Evolutionary conservation across 2,329 filamentous ascomycete species (phyloP).

Genomic region (Fusarium irregulare): DNA sequence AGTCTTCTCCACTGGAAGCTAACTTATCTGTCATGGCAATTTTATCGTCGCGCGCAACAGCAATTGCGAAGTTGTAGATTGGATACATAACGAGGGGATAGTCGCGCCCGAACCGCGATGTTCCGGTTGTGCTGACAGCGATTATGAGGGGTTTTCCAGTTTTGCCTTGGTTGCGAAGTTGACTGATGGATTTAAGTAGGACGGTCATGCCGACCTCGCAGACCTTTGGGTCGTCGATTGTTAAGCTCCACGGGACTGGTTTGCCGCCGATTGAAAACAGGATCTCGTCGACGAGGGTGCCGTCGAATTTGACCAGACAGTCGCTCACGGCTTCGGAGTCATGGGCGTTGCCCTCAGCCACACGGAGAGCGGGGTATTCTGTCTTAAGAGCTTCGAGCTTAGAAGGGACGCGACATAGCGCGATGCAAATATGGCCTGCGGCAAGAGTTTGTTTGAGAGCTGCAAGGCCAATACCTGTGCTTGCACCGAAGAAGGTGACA

Average conservation of each 20-base stretch:
- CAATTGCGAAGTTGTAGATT: slow-evolving; percentile 57
- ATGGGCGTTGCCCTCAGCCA: slow-evolving; percentile 62
- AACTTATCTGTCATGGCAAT: slow-evolving; percentile 56
- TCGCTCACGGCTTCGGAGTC: slow-evolving; percentile 52
- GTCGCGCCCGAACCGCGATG: slow-evolving; percentile 53
- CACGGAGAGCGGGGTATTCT: slow-evolving; percentile 53
- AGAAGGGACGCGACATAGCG: slow-evolving; percentile 61
- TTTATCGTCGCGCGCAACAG: slow-evolving; percentile 61
- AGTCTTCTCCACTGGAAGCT: slow-evolving; percentile 47
- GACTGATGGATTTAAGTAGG: slow-evolving; percentile 55
- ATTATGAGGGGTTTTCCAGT: slow-evolving; percentile 50
- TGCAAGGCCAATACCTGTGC: slow-evolving; percentile 61
- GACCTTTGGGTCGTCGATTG: slow-evolving; percentile 59
- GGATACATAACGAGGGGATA: slow-evolving; percentile 57
- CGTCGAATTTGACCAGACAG: slow-evolving; percentile 49
- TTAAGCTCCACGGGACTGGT: slow-evolving; percentile 49
- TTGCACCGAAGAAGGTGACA: slow-evolving; percentile 65
- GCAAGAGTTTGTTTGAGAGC: slow-evolving; percentile 59
- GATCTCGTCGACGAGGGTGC: slow-evolving; percentile 57
- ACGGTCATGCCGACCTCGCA: slow-evolving; percentile 58
- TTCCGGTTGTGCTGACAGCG: slow-evolving; percentile 55
- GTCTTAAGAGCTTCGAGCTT: slow-evolving; percentile 57
- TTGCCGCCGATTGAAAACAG: slow-evolving; percentile 61
- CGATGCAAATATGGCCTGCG: slow-evolving; percentile 59
- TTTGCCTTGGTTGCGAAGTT: slow-evolving; percentile 45